Evolutionary conservation across 192 early-diverging fungal genomes (phyloP).

Genomic region (Podila minutissima): DNA sequence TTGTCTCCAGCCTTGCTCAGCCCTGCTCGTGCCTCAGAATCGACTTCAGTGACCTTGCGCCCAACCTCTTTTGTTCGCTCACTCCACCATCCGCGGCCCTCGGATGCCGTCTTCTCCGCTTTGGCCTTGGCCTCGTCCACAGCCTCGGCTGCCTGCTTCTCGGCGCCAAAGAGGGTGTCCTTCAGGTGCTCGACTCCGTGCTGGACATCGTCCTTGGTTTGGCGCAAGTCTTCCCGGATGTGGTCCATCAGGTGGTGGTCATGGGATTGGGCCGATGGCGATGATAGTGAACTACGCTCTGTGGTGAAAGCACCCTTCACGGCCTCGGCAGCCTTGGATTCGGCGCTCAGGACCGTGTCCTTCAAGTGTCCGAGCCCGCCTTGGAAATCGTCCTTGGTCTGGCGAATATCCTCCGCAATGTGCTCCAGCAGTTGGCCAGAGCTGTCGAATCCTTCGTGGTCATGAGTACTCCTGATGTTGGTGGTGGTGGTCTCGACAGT

Average conservation of each 20-base stretch:
- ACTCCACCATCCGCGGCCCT: conserved; percentile 27
- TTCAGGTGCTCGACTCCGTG: conserved; percentile 19
- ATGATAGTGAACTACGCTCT: conserved; percentile 13
- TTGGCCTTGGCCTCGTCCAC: not conserved
- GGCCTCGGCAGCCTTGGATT: not conserved
- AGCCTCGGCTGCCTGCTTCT: conserved; percentile 3
- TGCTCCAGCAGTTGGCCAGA: conserved; percentile 3
- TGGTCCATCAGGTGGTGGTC: conserved; percentile 30
- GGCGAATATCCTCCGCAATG: conserved; percentile 6
- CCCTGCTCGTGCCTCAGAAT: conserved; percentile 7
- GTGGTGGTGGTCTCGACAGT: not conserved
- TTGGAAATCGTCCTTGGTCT: conserved; percentile 7
- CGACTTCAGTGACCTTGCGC: conserved; percentile 3
- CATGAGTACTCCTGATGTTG: conserved; percentile 1
- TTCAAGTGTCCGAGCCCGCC: not conserved
- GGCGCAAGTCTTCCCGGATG: conserved; percentile 29
- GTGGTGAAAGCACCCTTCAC: not conserved
- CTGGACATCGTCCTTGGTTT: conserved; percentile 26
- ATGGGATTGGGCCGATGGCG: not conserved
- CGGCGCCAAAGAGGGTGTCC: conserved; percentile 27
- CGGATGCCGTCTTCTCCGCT: conserved; percentile 4
- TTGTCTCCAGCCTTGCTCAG: conserved; percentile 34
- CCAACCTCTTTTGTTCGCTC: not conserved
- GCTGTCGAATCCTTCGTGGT: conserved; percentile 1
- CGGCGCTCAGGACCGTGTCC: not conserved